Evolutionary conservation across 2,329 filamentous ascomycete species (phyloP), one percentile per base, ranked within the genome.

Genomic region (Ophiosphaerella narmari): DNA sequence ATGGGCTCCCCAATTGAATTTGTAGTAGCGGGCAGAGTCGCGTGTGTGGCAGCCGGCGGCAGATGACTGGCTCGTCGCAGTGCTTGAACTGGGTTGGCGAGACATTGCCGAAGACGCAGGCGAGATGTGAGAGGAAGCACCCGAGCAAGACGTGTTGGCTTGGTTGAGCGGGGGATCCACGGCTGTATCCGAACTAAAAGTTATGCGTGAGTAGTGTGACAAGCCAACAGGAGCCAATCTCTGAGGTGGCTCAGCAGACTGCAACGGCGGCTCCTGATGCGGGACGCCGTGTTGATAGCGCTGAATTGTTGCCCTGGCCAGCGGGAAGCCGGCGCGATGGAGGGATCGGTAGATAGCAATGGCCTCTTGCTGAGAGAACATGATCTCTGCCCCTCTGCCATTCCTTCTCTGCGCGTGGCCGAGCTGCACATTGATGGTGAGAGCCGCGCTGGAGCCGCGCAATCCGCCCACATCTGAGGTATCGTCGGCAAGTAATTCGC

Each of bases 391-490:
- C 39, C 44, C 49, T 11, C 21, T 33, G 8, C 35, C 32, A 18
- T 40, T 48, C 34, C 18, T 46, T 35, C 26, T 50, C 12, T 32
- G 33, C 7, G 42, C 43, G 7, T 48, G 50, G 23, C 46, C 48
- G 38, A 53, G 53, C 18, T 62, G 47, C 4, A 65, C 52, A 23
- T 65, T 65, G 54, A 64, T 65, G 42, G 57, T 58, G 45, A 65
- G 62, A 9, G 63, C 62, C 11, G 7, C 18, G 26, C 48, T 50
- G 8, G 40, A 45, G 24, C 60, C 55, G 24, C 55, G 39, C 39
- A 57, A 53, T 24, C 60, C 62, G 13, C 52, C 29, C 16, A 58
- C 55, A 31, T 51, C 48, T 12, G 43, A 45, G 18, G 36, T 53
- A 26, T 60, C 57, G 21, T 48, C 47, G 2, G 34, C 43, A 11